Conservation (phyloP, 1,284 basidiomycete species). For the Tetrapyrgos nigripes region DNA sequence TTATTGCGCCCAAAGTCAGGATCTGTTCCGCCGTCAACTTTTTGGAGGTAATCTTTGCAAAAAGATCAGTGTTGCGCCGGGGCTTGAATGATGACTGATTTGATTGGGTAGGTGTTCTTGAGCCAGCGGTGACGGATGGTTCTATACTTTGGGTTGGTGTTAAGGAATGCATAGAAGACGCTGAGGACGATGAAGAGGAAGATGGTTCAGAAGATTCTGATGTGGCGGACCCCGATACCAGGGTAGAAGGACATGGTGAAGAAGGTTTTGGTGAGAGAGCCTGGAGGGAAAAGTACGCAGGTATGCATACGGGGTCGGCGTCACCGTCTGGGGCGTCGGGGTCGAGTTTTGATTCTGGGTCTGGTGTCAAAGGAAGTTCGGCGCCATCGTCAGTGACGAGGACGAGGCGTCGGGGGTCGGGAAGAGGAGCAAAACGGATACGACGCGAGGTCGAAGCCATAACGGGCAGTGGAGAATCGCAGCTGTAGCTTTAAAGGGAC, state of each 20-base stretch:
- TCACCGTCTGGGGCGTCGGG: constrained; percentile 25
- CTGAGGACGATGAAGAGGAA: constrained; percentile 27
- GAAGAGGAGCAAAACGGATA: constrained; percentile 82
- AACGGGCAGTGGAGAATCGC: neutral
- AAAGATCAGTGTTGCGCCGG: constrained; percentile 17
- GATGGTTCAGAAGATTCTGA: constrained; percentile 27
- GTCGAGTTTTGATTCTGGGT: constrained; percentile 22
- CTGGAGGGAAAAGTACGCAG: constrained; percentile 36
- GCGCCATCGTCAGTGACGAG: constrained; percentile 47
- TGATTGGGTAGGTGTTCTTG: constrained; percentile 25
- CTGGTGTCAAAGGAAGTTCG: constrained; percentile 43
- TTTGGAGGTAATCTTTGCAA: constrained; percentile 19
- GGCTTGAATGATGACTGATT: neutral
- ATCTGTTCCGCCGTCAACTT: constrained; percentile 48
- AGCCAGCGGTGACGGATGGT: constrained; percentile 9
- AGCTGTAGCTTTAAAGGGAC: too few relatives aligned
- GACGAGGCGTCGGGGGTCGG: constrained; percentile 65
- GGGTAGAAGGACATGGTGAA: constrained; percentile 34
- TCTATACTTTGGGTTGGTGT: constrained; percentile 41
- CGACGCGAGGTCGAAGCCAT: neutral
- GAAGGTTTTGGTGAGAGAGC: constrained; percentile 38
- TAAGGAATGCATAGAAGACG: constrained; percentile 24
- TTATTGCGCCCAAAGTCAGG: constrained; percentile 49
- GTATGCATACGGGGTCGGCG: constrained; percentile 35
- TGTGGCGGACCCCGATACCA: constrained; percentile 38